phyloP scores from a whole-genome alignment of 495 filamentous ascomycete genomes.

The Annulohypoxylon stygium region DNA sequence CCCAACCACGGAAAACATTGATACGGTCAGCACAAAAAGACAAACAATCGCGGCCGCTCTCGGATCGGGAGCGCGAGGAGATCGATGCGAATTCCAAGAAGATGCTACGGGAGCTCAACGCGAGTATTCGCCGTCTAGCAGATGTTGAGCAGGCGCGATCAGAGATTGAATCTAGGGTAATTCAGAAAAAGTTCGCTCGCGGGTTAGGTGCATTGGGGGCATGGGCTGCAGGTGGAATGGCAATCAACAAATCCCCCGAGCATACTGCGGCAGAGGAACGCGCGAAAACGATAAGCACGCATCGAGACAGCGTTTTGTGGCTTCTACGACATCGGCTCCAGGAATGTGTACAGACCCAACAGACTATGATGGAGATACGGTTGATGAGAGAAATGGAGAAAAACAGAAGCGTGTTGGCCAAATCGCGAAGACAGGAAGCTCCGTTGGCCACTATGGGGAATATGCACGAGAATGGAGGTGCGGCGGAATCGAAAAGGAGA shows the following conservation, averaged over 20 bases:
- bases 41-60: slow-evolving; percentile 62
- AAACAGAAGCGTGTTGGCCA: slow-evolving; percentile 87
- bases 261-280: slow-evolving; percentile 78
- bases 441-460: slow-evolving; percentile 33
- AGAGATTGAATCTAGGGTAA: slow-evolving; percentile 73
- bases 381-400: slow-evolving; percentile 87
- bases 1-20: slow-evolving; percentile 63
- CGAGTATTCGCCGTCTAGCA: slow-evolving; percentile 79
- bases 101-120: slow-evolving; percentile 84
- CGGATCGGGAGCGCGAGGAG: slow-evolving; percentile 77
- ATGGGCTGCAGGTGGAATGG: slow-evolving; percentile 77
- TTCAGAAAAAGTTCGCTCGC: slow-evolving; percentile 75
- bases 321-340: slow-evolving; percentile 81
- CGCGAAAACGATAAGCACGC: slow-evolving; percentile 67
- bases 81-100: slow-evolving; percentile 88
- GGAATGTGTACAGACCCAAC: slow-evolving; percentile 79
- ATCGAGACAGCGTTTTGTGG: slow-evolving; percentile 86
- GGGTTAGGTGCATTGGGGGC: slow-evolving; percentile 71
- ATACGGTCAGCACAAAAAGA: slow-evolving; percentile 51
- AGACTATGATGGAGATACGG: slow-evolving; percentile 90
- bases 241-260: slow-evolving; percentile 64
- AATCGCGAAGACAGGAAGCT: slow-evolving; percentile 59
- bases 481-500: slow-evolving; percentile 35
- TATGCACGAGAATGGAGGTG: slow-evolving; percentile 35
- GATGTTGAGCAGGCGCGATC: slow-evolving; percentile 86